Base-by-base conservation (phyloP, 2,329 filamentous ascomycete genomes). In the Botrytis deweyae region DNA sequence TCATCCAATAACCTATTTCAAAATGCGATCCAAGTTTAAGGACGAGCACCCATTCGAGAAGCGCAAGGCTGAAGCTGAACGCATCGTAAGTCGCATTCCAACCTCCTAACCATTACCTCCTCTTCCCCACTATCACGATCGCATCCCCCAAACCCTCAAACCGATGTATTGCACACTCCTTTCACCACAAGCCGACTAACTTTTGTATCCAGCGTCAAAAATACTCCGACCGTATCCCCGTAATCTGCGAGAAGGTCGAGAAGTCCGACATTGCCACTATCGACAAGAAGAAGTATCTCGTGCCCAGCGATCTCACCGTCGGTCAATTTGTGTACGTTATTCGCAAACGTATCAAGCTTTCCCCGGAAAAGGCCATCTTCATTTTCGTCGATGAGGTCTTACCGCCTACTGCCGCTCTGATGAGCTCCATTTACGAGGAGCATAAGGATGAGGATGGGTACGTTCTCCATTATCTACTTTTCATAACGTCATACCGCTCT, bases 21-120 rank as follows among this genome's bases (percentile, higher is more conserved):
- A 82, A 79, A 98, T 98, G 94, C 93, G 95, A 83, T 97, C 94
- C 88, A 98, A 98, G 91, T 99, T 99, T 86, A 99, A 99, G 94
- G 96, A 99, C 91, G 96, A 98, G 90, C 96, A 98, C 85, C 94
- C 94, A 81, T 98, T 98, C 84, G 96, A 98, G 92, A 99, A 99
- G 93, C 94, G 96, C 87, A 98, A 98, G 93, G 96, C 96, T 78
- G 96, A 99, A 87, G 96, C 96, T 83, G 96, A 99, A 89, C 95
- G 96, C 64, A 81, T 81, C 72, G 80, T 81, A 75, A 76, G 80
- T 78, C 49, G 66, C 66, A 69, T 58, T 44, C 36, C 66, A 42
- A 65, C 72, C 73, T 71, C 70, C 38, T 69, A 69, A 61, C 52
- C 33, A 29, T 49, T 33, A 70, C 72, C 70, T 62, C 70, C n/a